Evolutionary conservation across 495 filamentous ascomycete genomes (phyloP), one percentile per base, ranked within the genome.

Genomic region (Aspergillus kassunensis): DNA sequence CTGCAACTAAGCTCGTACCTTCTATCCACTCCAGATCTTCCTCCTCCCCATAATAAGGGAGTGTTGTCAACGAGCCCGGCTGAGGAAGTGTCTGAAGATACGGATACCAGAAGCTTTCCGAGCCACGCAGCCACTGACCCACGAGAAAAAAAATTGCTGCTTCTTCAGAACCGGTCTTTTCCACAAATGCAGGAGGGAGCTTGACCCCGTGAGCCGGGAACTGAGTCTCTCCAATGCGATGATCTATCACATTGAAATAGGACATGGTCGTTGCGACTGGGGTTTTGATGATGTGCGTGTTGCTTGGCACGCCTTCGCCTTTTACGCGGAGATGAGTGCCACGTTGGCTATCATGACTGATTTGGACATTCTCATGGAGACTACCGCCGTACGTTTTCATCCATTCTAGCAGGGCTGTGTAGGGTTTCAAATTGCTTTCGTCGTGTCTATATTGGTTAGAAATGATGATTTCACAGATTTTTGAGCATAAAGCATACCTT

Each of bases 81-180:
- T 62, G 61, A n/a, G 85, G 84, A 35, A 88, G 54, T 19, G 74
- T 75, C 13, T 69, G 64, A 13, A 87, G 59, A 64, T 87, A 88
- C 3, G 82, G 81, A 58, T 65, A 71, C 85, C 85, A 88, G 51
- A 79, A 80, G 1, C 80, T 76, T n/a, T 69, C 49, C 13, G 63
- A 30, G 1, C 67, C 70, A 6, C 75, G 62, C 30, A 82, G 54
- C 56, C 72, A 73, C 57, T 88, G 80, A 19, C 79, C 70, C 47
- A 82, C 74, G 0, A 88, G 68, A 56, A 85, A 82, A 55, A 86
- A 80, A 0, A 68, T 63, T 16, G 60, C 58, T 5, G 66, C 65
- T 48, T 76, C 71, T 37, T 73, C 70, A 1, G 54, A 51, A 0
- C 69, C 70, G 13, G 71, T 60, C 16, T 57, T 50, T 13, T 73